phyloP scores from a whole-genome alignment of 2,329 filamentous ascomycete genomes.

The Sporothrix schenckii region DNA sequence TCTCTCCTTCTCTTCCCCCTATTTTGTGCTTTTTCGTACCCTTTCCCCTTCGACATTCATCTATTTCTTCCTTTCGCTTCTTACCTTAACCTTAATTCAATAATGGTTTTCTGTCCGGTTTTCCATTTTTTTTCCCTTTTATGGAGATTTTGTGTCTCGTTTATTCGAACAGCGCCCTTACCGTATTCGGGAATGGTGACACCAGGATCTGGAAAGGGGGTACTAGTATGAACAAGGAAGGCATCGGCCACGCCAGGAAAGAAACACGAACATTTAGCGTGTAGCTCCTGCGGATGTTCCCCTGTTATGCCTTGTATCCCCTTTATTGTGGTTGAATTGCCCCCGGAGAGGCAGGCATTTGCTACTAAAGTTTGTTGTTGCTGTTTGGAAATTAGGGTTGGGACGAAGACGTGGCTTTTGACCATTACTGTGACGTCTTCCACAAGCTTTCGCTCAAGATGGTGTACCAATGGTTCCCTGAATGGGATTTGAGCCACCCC shows the following conservation, averaged over 20 bases:
- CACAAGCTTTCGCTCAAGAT: background rate
- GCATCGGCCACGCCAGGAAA: background rate
- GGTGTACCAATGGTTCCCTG: constrained; percentile 9
- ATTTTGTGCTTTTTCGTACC: background rate
- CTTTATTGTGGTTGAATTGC: no score
- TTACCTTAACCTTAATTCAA: constrained; percentile 1
- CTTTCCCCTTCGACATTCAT: background rate
- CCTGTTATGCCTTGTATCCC: no score
- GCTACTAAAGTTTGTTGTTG: no score
- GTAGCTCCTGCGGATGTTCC: no score
- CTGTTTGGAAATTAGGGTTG: constrained; percentile 9
- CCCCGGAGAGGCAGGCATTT: background rate
- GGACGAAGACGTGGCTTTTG: background rate
- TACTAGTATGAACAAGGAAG: background rate
- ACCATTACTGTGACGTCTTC: no score
- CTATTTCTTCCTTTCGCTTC: background rate
- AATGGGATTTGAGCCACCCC: background rate
- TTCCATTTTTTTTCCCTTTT: background rate
- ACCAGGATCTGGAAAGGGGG: no score
- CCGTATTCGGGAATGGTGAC: background rate
- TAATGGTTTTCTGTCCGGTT: background rate
- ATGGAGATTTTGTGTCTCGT: background rate
- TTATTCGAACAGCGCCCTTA: background rate
- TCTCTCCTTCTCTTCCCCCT: background rate
- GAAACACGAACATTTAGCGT: no score